A percentile compares a stretch with the other conserved stretches of the same genome.
These are phyloP conservation scores for Dactylellina cionopaga DNA, from an alignment of 2,329 filamentous ascomycete genomes.

Conservation along the genomic window DNA sequence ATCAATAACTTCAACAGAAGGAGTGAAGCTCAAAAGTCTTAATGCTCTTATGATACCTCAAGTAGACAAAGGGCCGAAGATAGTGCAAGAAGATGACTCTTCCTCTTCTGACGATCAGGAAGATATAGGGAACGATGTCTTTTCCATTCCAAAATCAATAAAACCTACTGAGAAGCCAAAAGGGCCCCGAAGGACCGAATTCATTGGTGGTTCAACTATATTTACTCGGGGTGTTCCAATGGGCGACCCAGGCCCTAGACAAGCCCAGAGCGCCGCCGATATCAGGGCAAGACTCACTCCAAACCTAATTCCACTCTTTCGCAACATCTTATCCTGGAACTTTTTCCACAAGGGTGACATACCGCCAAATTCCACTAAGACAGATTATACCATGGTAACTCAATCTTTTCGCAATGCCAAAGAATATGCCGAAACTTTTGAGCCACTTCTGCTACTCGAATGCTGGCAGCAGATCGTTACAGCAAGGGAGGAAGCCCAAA, in stretches of 20 bases:
- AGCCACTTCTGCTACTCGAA: constrained; percentile 88
- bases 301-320: constrained; percentile 84
- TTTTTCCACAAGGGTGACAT: constrained; percentile 90
- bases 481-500: constrained; percentile 80
- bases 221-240: constrained; percentile 57
- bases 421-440: constrained; percentile 88
- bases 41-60: constrained; percentile 47
- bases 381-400: constrained; percentile 78
- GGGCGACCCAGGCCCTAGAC: constrained; percentile 54
- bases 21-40: constrained; percentile 36
- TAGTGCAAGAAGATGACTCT: constrained; percentile 30
- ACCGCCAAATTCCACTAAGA: constrained; percentile 76
- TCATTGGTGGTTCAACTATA: constrained; percentile 69
- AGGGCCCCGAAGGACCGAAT: constrained; percentile 71
- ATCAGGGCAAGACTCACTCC: constrained; percentile 92
- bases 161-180: constrained; percentile 61
- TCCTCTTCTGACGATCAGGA: constrained; percentile 64
- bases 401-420: constrained; percentile 78
- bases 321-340: constrained; percentile 89
- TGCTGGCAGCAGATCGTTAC: constrained; percentile 95
- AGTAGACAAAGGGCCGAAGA: constrained; percentile 15
- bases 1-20: constrained; percentile 41
- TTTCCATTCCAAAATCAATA: constrained; percentile 60
- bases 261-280: constrained; percentile 70
- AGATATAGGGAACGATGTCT: constrained; percentile 65